Evolutionary conservation across 805 yeast genomes (phyloP), one percentile per base, ranked within the genome.

Genomic region (Blastobotrys americana): DNA sequence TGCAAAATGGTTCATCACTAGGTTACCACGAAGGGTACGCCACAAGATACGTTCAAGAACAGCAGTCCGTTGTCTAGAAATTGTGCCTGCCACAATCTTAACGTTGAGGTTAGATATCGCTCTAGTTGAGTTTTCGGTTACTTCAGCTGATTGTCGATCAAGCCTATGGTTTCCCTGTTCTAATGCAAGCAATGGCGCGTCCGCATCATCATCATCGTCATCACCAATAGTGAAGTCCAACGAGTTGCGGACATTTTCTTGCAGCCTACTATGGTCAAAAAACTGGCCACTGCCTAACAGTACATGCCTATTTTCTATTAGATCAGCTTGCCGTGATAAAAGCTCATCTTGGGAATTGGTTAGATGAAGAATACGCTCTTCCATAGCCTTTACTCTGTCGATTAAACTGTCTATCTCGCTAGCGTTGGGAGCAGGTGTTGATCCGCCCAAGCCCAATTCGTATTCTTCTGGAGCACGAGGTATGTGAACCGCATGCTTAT

Each of bases 11-110:
- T 82, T 80, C 64, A 89, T 78, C 59, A 75, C 85, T 52, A 93
- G 69, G 62, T 93, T 93, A 60, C 98, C 98, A 63, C 98, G 79
- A 48, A 93, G 73, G 8, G 84, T 79, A 67, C 99, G 77, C 95
- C 96, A 93, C 39, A 93, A 69, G 46, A 93, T 86, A 53, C 80
- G 82, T 61, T 89, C 90, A 48, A 93, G 69, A 1, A 82, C 70
- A 15, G 72, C 76, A 27, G 85, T 73, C 57, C 82, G 84, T 5
- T 73, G 74, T 53, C 94, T 75, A 35, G 78, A 74, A 39, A 93
- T 82, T 6, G 88, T 85, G 37, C 98, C 98, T 3, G 89, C 77
- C 35, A 84, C 73, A 53, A 81, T 78, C 44, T 66, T 70, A 36
- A 72, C 66, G 51, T 66, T 65, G 23, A 58, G 39, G 3, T 50